Conservation (phyloP, 2,329 filamentous ascomycete species). For the Trichoderma atroviride region DNA sequence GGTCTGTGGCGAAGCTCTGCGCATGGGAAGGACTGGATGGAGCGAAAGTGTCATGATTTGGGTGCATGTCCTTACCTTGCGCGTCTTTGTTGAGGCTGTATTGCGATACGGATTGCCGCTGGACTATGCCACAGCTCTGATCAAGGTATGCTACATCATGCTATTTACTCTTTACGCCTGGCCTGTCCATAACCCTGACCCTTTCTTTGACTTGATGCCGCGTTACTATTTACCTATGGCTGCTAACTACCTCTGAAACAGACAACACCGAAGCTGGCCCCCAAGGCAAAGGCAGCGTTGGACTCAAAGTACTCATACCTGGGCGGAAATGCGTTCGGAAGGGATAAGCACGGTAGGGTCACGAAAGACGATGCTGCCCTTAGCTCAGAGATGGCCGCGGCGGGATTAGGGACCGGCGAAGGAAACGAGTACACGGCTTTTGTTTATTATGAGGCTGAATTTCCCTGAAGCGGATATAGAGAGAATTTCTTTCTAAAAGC, state of each 20-base stretch:
- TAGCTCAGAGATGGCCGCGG: conserved; percentile 81
- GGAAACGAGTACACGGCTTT: conserved; percentile 90
- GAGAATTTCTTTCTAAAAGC: conserved; percentile 15
- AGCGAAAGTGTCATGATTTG: conserved; percentile 95
- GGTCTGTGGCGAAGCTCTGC: conserved; percentile 87
- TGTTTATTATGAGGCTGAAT: conserved; percentile 94
- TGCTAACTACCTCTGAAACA: conserved; percentile 43
- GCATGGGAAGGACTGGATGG: conserved; percentile 88
- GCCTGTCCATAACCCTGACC: not conserved
- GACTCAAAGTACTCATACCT: conserved; percentile 89
- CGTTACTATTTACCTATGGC: not conserved
- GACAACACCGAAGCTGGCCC: conserved; percentile 79
- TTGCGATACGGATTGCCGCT: conserved; percentile 90
- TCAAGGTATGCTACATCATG: conserved; percentile 68
- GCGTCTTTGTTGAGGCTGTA: conserved; percentile 98
- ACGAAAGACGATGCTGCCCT: conserved; percentile 84
- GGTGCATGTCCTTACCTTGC: conserved; percentile 86
- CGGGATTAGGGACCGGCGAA: conserved; percentile 67
- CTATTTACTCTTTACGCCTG: not conserved
- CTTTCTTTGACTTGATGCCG: not conserved
- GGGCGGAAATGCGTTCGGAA: conserved; percentile 88
- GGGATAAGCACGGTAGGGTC: conserved; percentile 90
- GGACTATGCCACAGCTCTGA: conserved; percentile 81
- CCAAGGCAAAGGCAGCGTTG: conserved; percentile 77
- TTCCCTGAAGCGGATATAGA: conserved; percentile 48